Percentiles rank a stretch among this genome's conserved stretches.
Conservation (phyloP, 441 rosid species). For the Pelargonium cotyledonis region DNA sequence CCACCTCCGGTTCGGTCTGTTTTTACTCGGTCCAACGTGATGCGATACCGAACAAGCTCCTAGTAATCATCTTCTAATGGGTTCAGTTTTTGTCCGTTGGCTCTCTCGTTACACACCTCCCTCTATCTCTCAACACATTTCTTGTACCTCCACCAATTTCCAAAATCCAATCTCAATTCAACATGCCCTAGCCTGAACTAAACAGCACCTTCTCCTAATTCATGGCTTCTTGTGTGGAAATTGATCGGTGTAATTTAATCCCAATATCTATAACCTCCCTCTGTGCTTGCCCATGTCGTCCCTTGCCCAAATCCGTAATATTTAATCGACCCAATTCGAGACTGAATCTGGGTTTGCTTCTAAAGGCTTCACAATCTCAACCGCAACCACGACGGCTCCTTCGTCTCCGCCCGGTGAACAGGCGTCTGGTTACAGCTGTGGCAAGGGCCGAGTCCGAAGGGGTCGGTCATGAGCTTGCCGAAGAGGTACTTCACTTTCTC, state of each 20-base stretch:
- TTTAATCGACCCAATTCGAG: constrained; percentile 25
- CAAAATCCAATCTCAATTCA: too few species aligned
- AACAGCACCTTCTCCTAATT: too few species aligned
- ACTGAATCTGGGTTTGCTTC: constrained; percentile 24
- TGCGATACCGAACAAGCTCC: too few species aligned
- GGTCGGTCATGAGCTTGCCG: constrained; percentile 32
- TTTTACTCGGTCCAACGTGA: too few species aligned
- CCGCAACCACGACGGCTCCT: constrained; percentile 22
- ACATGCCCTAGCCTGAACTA: too few species aligned
- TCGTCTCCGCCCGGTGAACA: constrained; percentile 26
- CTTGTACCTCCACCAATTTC: too few species aligned
- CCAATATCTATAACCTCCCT: constrained; percentile 36
- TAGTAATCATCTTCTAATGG: too few species aligned
- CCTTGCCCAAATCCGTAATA: constrained; percentile 34
- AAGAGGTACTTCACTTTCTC: constrained; percentile 29
- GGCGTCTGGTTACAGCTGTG: constrained; percentile 39
- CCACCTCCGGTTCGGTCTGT: too few species aligned
- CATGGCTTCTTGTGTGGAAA: constrained; percentile 49
- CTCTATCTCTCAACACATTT: too few species aligned
- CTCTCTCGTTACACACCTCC: too few species aligned
- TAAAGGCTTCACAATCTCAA: too few species aligned
- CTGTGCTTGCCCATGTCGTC: constrained; percentile 40
- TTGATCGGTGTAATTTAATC: constrained; percentile 33
- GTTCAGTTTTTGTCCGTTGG: too few species aligned
- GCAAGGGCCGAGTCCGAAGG: constrained; percentile 44